Evolutionary conservation across 495 filamentous ascomycete genomes (phyloP), one percentile per base, ranked within the genome.

Genomic region (Delitschia confertaspora): DNA sequence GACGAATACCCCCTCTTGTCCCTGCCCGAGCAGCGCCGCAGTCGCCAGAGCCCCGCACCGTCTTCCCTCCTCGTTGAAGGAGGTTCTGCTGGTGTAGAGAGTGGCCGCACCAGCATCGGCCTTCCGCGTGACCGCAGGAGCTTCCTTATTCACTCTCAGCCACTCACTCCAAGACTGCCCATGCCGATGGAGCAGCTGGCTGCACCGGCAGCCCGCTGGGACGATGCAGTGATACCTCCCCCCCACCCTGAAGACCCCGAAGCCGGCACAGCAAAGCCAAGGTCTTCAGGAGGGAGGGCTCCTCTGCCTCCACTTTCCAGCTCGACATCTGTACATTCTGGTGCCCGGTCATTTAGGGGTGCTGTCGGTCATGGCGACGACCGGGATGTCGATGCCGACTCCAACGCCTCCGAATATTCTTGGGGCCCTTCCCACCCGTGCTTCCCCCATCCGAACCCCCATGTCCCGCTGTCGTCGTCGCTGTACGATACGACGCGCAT

Each of bases 341-440:
- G 25, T 11, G 35, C 38, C 22, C 33, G 20, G 6, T 41, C 35
- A 2, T 37, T 34, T 10, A 40, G 39, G 7, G 38, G 38, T 8
- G 43, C 30, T 6, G 65, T 73, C 24, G 69, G 66, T 29, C 70
- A 72, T 44, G 56, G 69, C 20, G 69, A 67, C 10, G 53, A 37
- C 13, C 76, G 75, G 22, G 41, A n/a, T 5, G 7, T 22, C 42
- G 53, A 68, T 21, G 69, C 67, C 8, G 55, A 45, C 20, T 76
- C 76, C 45, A 31, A 20, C 10, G 69, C 73, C 26, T 73, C 78
- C 26, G 59, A 60, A 26, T 63, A 73, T 40, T 65, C 73, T 16
- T 95, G 88, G 88, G 85, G 86, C 2, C 85, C 87, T 16, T 77
- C 79, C 16, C 88, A 95, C 57, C 88, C 88, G 4, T 94, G 88